Evolutionary conservation across 225 moss, liverwort and hornwort species (phyloP), one percentile per base, ranked within the genome.

Genomic region (Polytrichum commune): DNA sequence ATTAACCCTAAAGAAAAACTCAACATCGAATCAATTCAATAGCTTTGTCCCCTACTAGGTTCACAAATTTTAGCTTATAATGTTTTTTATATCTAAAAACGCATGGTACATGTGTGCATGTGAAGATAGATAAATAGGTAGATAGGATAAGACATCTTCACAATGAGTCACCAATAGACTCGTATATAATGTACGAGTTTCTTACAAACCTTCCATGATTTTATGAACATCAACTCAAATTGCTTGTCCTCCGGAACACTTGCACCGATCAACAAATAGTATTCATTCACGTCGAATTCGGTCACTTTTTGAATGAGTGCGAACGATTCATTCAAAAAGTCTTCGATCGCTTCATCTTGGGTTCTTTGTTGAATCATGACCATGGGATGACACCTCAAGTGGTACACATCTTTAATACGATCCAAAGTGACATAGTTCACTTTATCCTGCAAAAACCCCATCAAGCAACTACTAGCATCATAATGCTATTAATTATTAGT

Each of bases 321-420:
- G 79, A 96, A 96, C 1, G 86, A 86, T 22, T 92, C 90, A 64
- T 89, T 83, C 24, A 93, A 64, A 77, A 90, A 96, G 54, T 80
- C 80, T 5, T 79, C 68, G 7, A 90, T 76, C 26, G 90, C 96
- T 64, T 90, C 89, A 8, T 79, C 83, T 9, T 74, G 55, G 2
- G 90, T 90, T 60, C 77, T 81, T 78, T 92, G 89, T 75, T 96
- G 93, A 32, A 73, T 85, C 96, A 96, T 96, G 8, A 93, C 90
- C 80, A 83, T 80, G 0, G 91, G 83, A 19, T 93, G 92, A 66
- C 85, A 90, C 32, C 38, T 30, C 8, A 83, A 8, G 24, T 92
- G 75, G 55, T 92, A 96, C 1, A 82, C 69, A 28, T 90, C 85
- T 62, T 73, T 74, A 16, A 96, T 68, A 13, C 70, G 64, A 29